These are phyloP conservation scores for Clavispora santaluciae DNA, from an alignment of 805 yeast species.

Conservation along the genomic window DNA sequence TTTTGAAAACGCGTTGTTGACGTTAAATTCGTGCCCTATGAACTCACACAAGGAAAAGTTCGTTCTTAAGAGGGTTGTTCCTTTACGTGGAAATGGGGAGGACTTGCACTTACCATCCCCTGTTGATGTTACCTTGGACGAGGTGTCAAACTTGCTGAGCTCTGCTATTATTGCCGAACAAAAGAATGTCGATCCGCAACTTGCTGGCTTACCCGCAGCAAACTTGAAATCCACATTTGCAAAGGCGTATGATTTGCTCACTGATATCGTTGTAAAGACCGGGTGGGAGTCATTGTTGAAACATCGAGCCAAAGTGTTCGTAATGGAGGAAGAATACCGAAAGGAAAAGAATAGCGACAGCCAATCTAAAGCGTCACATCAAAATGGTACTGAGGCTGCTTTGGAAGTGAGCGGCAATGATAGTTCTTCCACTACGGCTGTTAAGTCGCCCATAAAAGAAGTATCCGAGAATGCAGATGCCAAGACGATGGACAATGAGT, in stretches of 20 bases:
- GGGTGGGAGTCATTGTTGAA: constrained; percentile 44
- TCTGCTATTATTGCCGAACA: constrained; percentile 64
- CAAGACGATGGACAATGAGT: constrained; percentile 32
- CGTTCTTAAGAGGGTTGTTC: constrained; percentile 54
- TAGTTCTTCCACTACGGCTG: constrained; percentile 33
- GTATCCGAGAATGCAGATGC: constrained; percentile 1
- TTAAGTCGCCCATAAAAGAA: constrained; percentile 32
- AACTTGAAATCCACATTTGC: constrained; percentile 50
- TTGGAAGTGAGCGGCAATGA: constrained; percentile 13
- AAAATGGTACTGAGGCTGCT: constrained; percentile 6
- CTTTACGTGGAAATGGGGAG: constrained; percentile 43
- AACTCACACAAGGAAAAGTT: constrained; percentile 66
- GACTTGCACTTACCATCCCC: constrained; percentile 74
- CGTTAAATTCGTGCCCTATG: constrained; percentile 81
- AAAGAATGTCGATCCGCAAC: constrained; percentile 54
- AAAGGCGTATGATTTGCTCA: constrained; percentile 41
- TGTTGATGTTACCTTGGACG: constrained; percentile 63
- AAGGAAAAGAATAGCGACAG: constrained; percentile 28
- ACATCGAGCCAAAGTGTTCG: constrained; percentile 43
- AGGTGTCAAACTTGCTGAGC: constrained; percentile 64
- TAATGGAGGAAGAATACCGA: constrained; percentile 45
- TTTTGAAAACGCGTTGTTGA: constrained; percentile 65
- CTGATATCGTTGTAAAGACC: constrained; percentile 40
- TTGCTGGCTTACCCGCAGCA: constrained; percentile 63
- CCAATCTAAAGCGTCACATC: constrained; percentile 14